phyloP scores from a whole-genome alignment of 148 eudicot genomes.

The Camellia japonica region DNA sequence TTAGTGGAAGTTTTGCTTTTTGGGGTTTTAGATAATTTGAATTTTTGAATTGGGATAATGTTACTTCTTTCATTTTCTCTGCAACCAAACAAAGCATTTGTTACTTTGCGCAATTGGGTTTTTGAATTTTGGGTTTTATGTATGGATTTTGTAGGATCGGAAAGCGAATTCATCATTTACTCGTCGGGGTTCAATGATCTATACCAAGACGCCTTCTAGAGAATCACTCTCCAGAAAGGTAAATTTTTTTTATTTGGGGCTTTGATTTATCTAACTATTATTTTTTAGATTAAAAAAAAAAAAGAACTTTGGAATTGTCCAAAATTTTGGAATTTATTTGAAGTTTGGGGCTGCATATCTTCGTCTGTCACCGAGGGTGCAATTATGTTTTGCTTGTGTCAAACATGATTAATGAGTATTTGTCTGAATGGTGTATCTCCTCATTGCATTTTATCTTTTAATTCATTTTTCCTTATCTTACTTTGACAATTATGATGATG shows the following conservation, averaged over 20 bases:
- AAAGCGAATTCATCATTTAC: slow-evolving; percentile 62
- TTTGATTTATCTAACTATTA: not conserved
- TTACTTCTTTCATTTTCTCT: not conserved
- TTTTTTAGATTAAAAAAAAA: no score
- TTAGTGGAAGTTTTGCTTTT: not conserved
- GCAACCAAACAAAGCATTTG: not conserved
- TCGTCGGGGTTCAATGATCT: slow-evolving; percentile 67
- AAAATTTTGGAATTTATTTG: not conserved
- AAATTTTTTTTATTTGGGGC: slow-evolving; percentile 3
- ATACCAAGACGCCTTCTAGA: slow-evolving; percentile 78
- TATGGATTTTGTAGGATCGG: slow-evolving; percentile 47
- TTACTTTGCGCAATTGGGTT: not conserved
- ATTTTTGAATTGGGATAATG: not conserved
- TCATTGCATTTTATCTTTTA: not conserved
- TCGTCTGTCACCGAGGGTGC: not conserved
- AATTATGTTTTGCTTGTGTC: slow-evolving; percentile 2
- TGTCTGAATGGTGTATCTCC: not conserved
- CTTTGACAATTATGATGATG: not conserved
- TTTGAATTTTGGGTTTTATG: not conserved
- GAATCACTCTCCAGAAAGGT: slow-evolving; percentile 75
- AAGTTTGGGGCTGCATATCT: slow-evolving; percentile 3
- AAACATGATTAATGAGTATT: not conserved
- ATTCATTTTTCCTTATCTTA: not conserved
- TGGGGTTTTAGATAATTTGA: slow-evolving; percentile 1
- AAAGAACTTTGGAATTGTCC: no score